Percentiles rank a stretch among this genome's conserved stretches.
Conservation (phyloP, 495 filamentous ascomycete species). For the Penicillium verhagenii region DNA sequence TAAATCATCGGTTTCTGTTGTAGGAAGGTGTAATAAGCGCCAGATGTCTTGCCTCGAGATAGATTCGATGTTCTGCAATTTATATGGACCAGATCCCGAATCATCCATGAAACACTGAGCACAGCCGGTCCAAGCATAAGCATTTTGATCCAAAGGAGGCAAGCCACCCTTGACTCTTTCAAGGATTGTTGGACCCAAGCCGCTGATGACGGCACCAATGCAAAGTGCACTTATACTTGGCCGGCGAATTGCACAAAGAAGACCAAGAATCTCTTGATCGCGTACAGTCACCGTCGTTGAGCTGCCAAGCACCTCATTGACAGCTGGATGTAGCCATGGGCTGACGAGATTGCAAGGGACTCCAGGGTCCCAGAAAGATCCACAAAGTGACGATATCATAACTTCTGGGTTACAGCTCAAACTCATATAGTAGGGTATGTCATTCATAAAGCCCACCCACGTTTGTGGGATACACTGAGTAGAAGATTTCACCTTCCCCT, state of each 20-base stretch:
- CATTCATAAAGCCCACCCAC: background rate
- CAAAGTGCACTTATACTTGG: constrained; percentile 14
- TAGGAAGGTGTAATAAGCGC: constrained; percentile 15
- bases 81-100: constrained; percentile 17
- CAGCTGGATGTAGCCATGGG: constrained; percentile 18
- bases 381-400: constrained; percentile 18
- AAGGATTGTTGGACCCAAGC: constrained; percentile 14
- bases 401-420: constrained; percentile 17
- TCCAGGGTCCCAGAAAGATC: constrained; percentile 19
- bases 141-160: constrained; percentile 13
- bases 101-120: constrained; percentile 21
- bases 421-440: background rate
- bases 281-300: background rate
- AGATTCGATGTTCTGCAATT: background rate
- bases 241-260: constrained; percentile 11
- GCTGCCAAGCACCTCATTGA: constrained; percentile 9
- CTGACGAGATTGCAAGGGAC: constrained; percentile 20
- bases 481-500: too few species aligned
- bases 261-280: constrained; percentile 13
- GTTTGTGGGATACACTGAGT: too few species aligned
- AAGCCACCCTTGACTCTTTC: constrained; percentile 1
- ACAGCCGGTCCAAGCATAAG: constrained; percentile 19
- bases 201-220: constrained; percentile 12
- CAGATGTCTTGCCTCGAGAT: constrained; percentile 15
- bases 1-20: constrained; percentile 8